Evolutionary conservation across 805 yeast genomes (phyloP), one percentile per base, ranked within the genome.

Genomic region (Vanderwaltozyma tropicalis): DNA sequence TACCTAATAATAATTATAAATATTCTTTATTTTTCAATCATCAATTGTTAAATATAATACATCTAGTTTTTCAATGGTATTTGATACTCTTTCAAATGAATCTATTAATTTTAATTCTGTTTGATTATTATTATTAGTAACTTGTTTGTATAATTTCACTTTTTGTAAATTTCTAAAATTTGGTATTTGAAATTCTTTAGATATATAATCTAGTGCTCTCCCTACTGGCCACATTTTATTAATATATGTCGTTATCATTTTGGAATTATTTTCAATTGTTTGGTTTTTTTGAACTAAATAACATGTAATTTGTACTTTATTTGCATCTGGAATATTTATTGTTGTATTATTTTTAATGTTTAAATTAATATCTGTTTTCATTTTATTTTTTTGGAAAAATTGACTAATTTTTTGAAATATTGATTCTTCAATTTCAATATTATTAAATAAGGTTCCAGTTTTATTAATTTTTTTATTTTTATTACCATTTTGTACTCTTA

Each of bases 221-320:
- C 31, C 31, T 9, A 29, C 31, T 4, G 31, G 31, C 31, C 31
- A 29, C n/a, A 29, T 29, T 18, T 29, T 29, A 15, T 29, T 29
- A 17, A 29, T 11, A 29, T 29, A 29, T 17, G 21, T 17, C 4
- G 6, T 12, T 9, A 18, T 17, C 7, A 9, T 21, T 3, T 29
- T 8, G 8, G 3, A 5, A 10, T 8, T 12, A 8, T 24, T 24
- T 6, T 17, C 21, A 29, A 8, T 17, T 29, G 11, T 4, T 16
- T 17, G n/a, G 7, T 9, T 16, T 8, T 28, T 28, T 7, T 28
- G 12, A 6, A 29, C n/a, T 17, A 29, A 17, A 16, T 29, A 29
- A 18, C 31, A 29, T 29, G 8, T 16, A 9, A 29, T 17, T 17
- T 29, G 13, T 7, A 29, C 5, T 12, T 21, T 16, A 29, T 29